phyloP scores from a whole-genome alignment of 1,139 yeast genomes.

The Wickerhamomyces sp. region DNA sequence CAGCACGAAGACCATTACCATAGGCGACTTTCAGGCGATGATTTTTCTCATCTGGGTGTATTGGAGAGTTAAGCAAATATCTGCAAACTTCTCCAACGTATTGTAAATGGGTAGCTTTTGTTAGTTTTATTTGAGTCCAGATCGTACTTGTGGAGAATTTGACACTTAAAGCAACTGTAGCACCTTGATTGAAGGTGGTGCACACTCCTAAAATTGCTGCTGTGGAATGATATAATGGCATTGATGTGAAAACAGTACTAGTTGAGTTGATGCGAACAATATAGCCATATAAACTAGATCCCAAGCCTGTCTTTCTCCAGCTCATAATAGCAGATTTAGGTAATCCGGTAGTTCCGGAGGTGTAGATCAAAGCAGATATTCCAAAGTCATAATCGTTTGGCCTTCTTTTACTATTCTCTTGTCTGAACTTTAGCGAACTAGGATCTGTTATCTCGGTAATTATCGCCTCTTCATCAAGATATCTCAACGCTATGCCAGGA shows the following conservation, averaged over 20 bases:
- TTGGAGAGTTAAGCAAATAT: slow-evolving; percentile 66
- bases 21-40: slow-evolving; percentile 72
- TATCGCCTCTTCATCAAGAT: slow-evolving; percentile 51
- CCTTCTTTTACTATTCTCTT: slow-evolving; percentile 52
- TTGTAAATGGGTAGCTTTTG: slow-evolving; percentile 76
- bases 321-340: slow-evolving; percentile 95
- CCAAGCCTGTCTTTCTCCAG: slow-evolving; percentile 77
- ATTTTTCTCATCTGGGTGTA: slow-evolving; percentile 56
- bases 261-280: slow-evolving; percentile 55
- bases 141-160: slow-evolving; percentile 82
- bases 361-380: slow-evolving; percentile 73
- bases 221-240: slow-evolving; percentile 96
- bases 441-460: slow-evolving; percentile 40
- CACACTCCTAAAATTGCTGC: slow-evolving; percentile 85
- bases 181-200: slow-evolving; percentile 70
- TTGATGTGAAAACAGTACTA: slow-evolving; percentile 76
- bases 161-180: slow-evolving; percentile 69
- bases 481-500: slow-evolving; percentile 41
- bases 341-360: slow-evolving; percentile 93
- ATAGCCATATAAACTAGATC: slow-evolving; percentile 64
- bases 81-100: slow-evolving; percentile 97
- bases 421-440: slow-evolving; percentile 48
- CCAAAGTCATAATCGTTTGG: slow-evolving; percentile 52
- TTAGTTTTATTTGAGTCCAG: slow-evolving; percentile 83
- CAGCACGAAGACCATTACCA: slow-evolving; percentile 93